phyloP scores from a whole-genome alignment of 2,329 filamentous ascomycete species.

The Aspergillus sergii region DNA sequence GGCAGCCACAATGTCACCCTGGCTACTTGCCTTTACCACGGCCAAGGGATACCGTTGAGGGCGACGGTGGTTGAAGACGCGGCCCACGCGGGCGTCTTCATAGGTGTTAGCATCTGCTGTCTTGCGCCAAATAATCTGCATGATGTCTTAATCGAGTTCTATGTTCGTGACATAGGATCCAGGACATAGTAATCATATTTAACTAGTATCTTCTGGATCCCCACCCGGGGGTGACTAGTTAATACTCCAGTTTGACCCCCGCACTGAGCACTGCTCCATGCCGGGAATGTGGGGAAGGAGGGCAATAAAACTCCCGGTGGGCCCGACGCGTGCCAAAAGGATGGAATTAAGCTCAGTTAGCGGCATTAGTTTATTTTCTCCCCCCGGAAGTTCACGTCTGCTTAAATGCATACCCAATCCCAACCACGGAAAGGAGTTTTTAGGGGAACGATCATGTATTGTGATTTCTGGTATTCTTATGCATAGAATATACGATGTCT shows the following conservation, averaged over 20 bases:
- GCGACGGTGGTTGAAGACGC: conserved; percentile 51
- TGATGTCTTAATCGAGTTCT: background rate
- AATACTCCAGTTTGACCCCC: too few relatives aligned
- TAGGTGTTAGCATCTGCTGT: conserved; percentile 28
- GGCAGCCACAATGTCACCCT: conserved; percentile 40
- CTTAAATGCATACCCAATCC: background rate
- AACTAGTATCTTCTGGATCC: background rate
- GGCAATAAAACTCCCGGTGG: background rate
- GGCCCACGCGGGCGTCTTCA: conserved; percentile 41
- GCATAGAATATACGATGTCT: background rate
- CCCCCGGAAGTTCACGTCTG: background rate
- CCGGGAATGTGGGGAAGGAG: background rate
- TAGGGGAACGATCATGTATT: background rate
- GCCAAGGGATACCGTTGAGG: conserved; percentile 45
- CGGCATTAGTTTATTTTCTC: background rate
- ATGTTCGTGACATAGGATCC: background rate
- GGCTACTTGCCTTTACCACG: conserved; percentile 42
- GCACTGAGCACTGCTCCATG: too few relatives aligned
- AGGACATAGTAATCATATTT: background rate
- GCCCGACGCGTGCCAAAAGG: background rate
- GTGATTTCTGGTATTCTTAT: too few relatives aligned
- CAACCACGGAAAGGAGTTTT: too few relatives aligned
- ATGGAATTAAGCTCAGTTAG: background rate
- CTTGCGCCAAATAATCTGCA: conserved; percentile 29
- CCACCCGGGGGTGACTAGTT: too few relatives aligned